Evolutionary conservation across 441 rosid species (phyloP).

Genomic region (Jatropha multifida): DNA sequence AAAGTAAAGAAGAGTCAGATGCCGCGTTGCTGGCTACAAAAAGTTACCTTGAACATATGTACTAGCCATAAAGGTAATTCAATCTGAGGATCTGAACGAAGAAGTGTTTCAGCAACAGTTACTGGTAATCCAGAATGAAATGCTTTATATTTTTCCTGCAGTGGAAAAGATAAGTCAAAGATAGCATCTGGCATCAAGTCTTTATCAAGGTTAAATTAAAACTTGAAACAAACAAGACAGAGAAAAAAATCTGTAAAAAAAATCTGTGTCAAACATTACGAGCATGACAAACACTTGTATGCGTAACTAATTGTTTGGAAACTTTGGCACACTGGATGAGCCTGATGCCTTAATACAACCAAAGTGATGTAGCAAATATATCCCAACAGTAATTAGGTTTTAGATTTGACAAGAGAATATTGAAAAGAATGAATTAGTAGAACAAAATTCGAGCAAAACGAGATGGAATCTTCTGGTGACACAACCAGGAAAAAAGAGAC

Average conservation of each 20-base stretch:
- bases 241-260: not conserved
- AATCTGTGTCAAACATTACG: not conserved
- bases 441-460: too few species aligned
- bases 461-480: too few species aligned
- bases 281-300: not conserved
- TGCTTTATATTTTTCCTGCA: slow-evolving; percentile 76
- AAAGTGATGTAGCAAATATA: not conserved
- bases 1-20: not conserved
- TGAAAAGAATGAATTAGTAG: too few species aligned
- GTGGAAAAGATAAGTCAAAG: not conserved
- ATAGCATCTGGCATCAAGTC: too few species aligned
- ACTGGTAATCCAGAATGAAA: slow-evolving; percentile 81
- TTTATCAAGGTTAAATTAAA: not conserved
- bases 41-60: slow-evolving; percentile 85
- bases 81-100: slow-evolving; percentile 69
- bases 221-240: not conserved
- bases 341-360: not conserved
- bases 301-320: not conserved
- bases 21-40: not conserved
- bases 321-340: not conserved
- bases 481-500: too few species aligned
- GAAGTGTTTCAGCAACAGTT: slow-evolving; percentile 88
- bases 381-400: too few species aligned
- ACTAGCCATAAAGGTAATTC: slow-evolving; percentile 98
- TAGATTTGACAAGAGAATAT: too few species aligned